Percentiles rank a stretch among this genome's conserved stretches.
Conservation (phyloP, 306 rosid genomes). For the Vigna mungo region DNA sequence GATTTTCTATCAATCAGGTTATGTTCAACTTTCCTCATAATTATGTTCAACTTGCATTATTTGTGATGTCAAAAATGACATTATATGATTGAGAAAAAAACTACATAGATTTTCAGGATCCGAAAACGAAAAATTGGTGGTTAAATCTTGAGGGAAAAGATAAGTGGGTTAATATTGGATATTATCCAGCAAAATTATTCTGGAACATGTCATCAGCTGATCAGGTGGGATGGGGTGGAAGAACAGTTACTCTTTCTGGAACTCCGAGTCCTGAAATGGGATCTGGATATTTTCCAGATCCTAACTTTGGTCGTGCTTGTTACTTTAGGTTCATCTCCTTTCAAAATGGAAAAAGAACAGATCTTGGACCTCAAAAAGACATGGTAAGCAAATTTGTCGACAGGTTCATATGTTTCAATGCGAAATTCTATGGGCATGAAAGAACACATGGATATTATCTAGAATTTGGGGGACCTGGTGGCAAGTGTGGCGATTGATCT, state of each 20-base stretch:
- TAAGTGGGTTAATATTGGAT: conserved; percentile 13
- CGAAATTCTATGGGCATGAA: not conserved
- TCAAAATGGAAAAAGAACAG: not conserved
- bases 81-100: not conserved
- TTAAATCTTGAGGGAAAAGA: rapidly evolving
- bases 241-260: not conserved
- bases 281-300: not conserved
- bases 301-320: not conserved
- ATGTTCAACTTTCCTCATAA: too few relatives aligned
- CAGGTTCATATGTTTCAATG: not conserved
- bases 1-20: too few relatives aligned
- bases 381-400: rapidly evolving
- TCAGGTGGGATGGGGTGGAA: conserved; percentile 25
- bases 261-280: conserved; percentile 21
- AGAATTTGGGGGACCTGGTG: conserved; percentile 30
- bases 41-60: too few relatives aligned
- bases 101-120: not conserved
- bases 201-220: not conserved
- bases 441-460: not conserved
- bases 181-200: conserved; percentile 26
- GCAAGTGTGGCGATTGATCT: not conserved
- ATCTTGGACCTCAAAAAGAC: not conserved
- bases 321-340: not conserved
- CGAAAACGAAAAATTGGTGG: conserved; percentile 19
- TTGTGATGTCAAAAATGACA: too few relatives aligned